Evolutionary conservation across 2,329 filamentous ascomycete genomes (phyloP), one percentile per base, ranked within the genome.

Genomic region (Apiospora kogelbergensis): DNA sequence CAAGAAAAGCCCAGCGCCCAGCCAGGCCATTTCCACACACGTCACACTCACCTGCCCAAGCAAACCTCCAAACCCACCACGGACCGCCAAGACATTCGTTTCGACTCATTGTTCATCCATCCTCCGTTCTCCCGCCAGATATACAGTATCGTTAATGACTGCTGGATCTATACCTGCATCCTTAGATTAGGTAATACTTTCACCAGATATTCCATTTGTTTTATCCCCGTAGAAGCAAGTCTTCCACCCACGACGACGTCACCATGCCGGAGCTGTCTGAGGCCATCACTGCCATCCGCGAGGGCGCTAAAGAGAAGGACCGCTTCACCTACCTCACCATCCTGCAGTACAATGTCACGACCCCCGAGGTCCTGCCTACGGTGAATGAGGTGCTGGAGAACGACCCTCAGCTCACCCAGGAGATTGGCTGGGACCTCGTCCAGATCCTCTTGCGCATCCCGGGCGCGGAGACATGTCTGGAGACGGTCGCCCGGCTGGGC

Each of bases 391-490:
- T 93, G 44, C 84, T 93, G 22, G 68, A 60, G 42, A 88, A 92
- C 78, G 89, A 93, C 83, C 83, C 85, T 11, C 84, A 87, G 69
- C 83, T 95, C 68, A 93, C 92, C 2, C 88, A 87, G 70, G 91
- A 93, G 68, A 94, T 95, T 74, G 93, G 93, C 65, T 96, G 93
- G 93, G 93, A 96, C 78, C 82, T 95, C 66, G 90, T 96, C 26
- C 90, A 92, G 76, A 88, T 93, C 75, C 86, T 96, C 5, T 84
- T 94, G 30, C 85, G 88, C 44, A 81, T 94, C 6, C 85, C 91
- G 1, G 89, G 86, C 15, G 91, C 90, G n/a, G 89, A 92, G 73
- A 80, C 85, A 63, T 94, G 93, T 76, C 84, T 95, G 20, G 88
- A 91, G 76, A 92, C 90, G 40, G 90, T 95, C 67, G 93, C 93